Evolutionary conservation across 495 filamentous ascomycete genomes (phyloP).

Genomic region (Xylaria scruposa): DNA sequence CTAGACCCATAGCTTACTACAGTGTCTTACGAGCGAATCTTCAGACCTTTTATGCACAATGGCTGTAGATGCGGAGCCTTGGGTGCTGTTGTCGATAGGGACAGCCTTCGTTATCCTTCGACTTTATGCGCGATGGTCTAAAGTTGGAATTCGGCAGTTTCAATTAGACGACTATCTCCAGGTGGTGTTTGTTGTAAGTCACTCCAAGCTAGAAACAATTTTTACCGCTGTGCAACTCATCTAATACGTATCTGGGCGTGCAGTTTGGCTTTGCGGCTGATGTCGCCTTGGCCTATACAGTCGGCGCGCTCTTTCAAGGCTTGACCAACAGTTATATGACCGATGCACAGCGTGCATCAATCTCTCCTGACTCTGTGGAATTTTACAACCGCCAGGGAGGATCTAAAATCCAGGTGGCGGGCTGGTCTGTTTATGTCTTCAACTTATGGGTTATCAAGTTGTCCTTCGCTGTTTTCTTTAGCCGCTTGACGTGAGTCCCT

Average conservation of each 20-base stretch:
- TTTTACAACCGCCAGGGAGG: slow-evolving; percentile 42
- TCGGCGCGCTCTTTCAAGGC: slow-evolving; percentile 52
- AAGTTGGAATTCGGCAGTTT: slow-evolving; percentile 58
- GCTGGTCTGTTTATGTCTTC: slow-evolving; percentile 57
- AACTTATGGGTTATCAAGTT: slow-evolving; percentile 1
- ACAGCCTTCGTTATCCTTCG: slow-evolving; percentile 58
- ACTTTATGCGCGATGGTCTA: slow-evolving; percentile 55
- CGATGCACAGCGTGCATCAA: slow-evolving; percentile 51
- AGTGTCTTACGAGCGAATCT: not conserved
- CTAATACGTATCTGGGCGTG: not conserved
- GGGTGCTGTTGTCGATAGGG: slow-evolving; percentile 46
- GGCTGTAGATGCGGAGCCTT: slow-evolving; percentile 51
- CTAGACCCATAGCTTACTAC: not conserved
- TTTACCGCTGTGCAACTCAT: too few relatives aligned
- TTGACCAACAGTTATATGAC: slow-evolving; percentile 69
- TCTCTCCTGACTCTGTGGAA: slow-evolving; percentile 56
- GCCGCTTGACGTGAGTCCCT: slow-evolving; percentile 60
- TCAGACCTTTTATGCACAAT: not conserved
- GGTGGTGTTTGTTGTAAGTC: slow-evolving; percentile 43
- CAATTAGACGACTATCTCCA: slow-evolving; percentile 67
- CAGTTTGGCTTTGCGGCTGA: slow-evolving; percentile 44
- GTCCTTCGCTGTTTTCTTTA: slow-evolving; percentile 59
- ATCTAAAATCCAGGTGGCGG: slow-evolving; percentile 51
- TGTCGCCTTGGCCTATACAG: slow-evolving; percentile 43
- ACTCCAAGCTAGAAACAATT: slow-evolving; percentile 27